Percentiles rank a stretch among this genome's conserved stretches.
Evolutionary conservation across 2,329 filamentous ascomycete species (phyloP).

Genomic region (Apiospora kogelbergensis): DNA sequence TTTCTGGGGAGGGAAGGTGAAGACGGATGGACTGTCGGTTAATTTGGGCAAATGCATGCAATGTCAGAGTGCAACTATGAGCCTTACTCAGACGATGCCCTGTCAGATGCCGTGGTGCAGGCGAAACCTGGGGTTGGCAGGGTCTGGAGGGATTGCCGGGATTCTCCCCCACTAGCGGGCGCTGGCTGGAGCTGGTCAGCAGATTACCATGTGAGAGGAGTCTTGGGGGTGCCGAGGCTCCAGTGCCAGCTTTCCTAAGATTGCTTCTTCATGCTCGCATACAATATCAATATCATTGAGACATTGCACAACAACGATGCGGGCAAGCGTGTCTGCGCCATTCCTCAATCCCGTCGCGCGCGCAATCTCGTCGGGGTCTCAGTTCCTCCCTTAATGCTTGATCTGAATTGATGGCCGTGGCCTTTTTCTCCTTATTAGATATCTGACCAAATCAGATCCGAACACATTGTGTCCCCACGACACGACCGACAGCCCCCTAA

Average conservation of each 20-base stretch:
- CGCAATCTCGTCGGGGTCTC: background rate
- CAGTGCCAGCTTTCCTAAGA: background rate
- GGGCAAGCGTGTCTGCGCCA: background rate
- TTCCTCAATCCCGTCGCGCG: background rate
- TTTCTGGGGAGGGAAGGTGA: background rate
- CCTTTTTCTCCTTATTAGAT: background rate
- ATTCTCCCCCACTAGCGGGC: background rate
- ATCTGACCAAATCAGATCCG: background rate
- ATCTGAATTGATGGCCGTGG: too few relatives aligned
- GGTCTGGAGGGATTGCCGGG: too few relatives aligned
- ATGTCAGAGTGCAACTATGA: too few relatives aligned
- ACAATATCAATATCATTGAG: background rate
- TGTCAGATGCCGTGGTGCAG: too few relatives aligned
- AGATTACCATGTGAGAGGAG: slow-evolving; percentile 6
- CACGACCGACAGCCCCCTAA: background rate
- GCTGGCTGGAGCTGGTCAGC: background rate
- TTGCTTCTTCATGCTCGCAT: background rate
- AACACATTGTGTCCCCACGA: background rate
- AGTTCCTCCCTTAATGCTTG: background rate
- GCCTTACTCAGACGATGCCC: too few relatives aligned
- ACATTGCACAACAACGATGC: background rate
- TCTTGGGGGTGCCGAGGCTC: background rate
- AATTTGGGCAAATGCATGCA: background rate
- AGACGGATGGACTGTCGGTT: background rate
- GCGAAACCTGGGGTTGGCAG: too few relatives aligned